A percentile compares a stretch with the other conserved stretches of the same genome.
These are phyloP conservation scores for Escovopsis sp. DNA, from an alignment of 2,329 filamentous ascomycete species.

Conservation along the genomic window DNA sequence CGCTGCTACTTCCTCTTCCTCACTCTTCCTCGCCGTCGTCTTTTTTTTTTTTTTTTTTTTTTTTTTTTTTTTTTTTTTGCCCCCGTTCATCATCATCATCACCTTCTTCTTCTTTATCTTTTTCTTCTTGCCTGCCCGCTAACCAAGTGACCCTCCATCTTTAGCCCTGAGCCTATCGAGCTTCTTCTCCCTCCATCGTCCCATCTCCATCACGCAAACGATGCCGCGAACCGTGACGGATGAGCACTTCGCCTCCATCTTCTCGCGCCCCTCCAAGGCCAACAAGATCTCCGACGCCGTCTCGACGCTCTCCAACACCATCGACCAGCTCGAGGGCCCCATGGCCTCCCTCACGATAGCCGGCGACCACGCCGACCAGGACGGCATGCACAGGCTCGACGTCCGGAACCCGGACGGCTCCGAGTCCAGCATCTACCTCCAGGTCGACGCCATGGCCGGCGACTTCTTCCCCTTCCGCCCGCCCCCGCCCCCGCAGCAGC, in stretches of 20 bases:
- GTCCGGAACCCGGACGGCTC: constrained; percentile 41
- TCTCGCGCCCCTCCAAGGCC: constrained; percentile 40
- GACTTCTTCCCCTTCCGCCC: constrained; percentile 69
- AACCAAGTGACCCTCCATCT: constrained; percentile 2
- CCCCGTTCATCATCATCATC: too few relatives aligned
- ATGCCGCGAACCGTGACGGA: constrained; percentile 59
- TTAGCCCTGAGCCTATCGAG: constrained; percentile 74
- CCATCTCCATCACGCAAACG: constrained; percentile 74
- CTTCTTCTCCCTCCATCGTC: constrained; percentile 92
- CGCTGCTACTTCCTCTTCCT: too few relatives aligned
- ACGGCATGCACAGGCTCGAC: constrained; percentile 36
- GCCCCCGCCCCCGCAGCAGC: constrained; percentile 61
- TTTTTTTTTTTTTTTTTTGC: too few relatives aligned
- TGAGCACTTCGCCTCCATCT: constrained; percentile 74
- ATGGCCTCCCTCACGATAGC: constrained; percentile 38
- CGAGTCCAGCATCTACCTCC: constrained; percentile 46
- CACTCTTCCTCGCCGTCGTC: too few relatives aligned
- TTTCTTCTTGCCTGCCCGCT: constrained; percentile 2
- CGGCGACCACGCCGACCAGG: constrained; percentile 23
- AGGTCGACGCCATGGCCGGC: constrained; percentile 53
- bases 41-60: background rate
- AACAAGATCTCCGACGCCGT: constrained; percentile 47
- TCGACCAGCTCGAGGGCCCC: constrained; percentile 44
- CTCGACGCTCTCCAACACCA: constrained; percentile 47
- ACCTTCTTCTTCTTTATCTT: too few relatives aligned